Base-by-base conservation (phyloP, 257 asterid species). In the Nemophila menziesii region DNA sequence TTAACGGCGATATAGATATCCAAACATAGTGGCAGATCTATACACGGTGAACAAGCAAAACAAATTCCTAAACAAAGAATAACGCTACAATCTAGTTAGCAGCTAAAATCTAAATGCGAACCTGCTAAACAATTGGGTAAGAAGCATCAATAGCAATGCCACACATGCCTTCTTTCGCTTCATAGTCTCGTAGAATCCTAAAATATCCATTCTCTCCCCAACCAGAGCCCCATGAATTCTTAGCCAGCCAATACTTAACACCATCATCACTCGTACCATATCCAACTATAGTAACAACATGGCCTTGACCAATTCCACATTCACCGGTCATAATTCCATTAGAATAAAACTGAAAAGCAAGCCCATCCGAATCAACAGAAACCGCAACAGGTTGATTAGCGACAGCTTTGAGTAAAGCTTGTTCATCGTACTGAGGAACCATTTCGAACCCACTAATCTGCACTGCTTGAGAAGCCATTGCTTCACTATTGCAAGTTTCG, bases 161-260 rank as follows among this genome's bases (percentile, higher is more conserved):
- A 33, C 59, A 53, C 4, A 43, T 34, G 16, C 59, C 59, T 18
- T 4, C 49, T 41, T 43, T 27, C 19, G 50, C 17, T 3, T 20
- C 16, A 20, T 17, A 4, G 22, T 33, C 58, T 16, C 44, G 20
- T 11, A 8, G 37, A 50, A 53, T 53, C 16, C 44, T 34, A 4
- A 53, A 29, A 18, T 43, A 53, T 33, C 59, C 59, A 10, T 29
- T 21, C 8, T 54, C 52, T 13, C 60, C 60, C 49, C 50, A 52
- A 22, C 49, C n/a, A 14, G 51, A 14, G 2, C 59, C 59, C 59
- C 59, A 54, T 1, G 61, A 55, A 22, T 55, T 55, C n/a, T 55
- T 55, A 1, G 46, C 22, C 15, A 55, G 7, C 61, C 61, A 46
- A 14, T 55, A 55, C 39, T 45, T 24, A 0, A 53, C 38, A 5